Percentiles rank a stretch among this genome's conserved stretches.
Evolutionary conservation across 2,329 filamentous ascomycete species (phyloP).

Genomic region (Alternaria sp.): DNA sequence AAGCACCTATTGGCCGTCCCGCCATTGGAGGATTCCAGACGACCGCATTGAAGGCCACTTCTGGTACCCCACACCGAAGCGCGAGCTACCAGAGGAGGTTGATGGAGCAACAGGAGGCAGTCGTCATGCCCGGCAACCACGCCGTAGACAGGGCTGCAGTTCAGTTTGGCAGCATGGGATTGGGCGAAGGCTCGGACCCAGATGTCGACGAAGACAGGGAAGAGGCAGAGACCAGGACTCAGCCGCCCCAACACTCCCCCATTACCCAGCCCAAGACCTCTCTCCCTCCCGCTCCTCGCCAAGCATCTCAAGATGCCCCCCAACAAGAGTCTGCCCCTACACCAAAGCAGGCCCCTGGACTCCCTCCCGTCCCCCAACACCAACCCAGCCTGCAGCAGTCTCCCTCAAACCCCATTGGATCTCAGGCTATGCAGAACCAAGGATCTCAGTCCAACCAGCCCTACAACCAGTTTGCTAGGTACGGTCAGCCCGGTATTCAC

Average conservation of each 20-base stretch:
- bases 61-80: constrained; percentile 66
- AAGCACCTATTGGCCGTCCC: constrained; percentile 68
- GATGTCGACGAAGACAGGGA: constrained; percentile 95
- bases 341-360: constrained; percentile 67
- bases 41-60: constrained; percentile 81
- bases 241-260: constrained; percentile 92
- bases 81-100: constrained; percentile 86
- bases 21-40: constrained; percentile 77
- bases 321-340: constrained; percentile 54
- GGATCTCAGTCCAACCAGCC: constrained; percentile 53
- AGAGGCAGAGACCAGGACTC: constrained; percentile 91
- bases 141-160: constrained; percentile 92
- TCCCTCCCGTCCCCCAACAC: constrained; percentile 67
- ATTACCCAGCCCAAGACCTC: constrained; percentile 84
- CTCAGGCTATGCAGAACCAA: constrained; percentile 64
- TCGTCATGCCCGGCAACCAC: constrained; percentile 97
- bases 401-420: constrained; percentile 57
- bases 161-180: constrained; percentile 93
- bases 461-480: constrained; percentile 74
- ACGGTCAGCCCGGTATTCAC: constrained; percentile 67
- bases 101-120: constrained; percentile 94
- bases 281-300: constrained; percentile 74
- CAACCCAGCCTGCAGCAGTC: constrained; percentile 55
- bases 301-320: constrained; percentile 52
- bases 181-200: constrained; percentile 73